Percentiles rank a stretch among this genome's conserved stretches.
phyloP scores from a whole-genome alignment of 2,329 filamentous ascomycete genomes.

The Venturia effusa region DNA sequence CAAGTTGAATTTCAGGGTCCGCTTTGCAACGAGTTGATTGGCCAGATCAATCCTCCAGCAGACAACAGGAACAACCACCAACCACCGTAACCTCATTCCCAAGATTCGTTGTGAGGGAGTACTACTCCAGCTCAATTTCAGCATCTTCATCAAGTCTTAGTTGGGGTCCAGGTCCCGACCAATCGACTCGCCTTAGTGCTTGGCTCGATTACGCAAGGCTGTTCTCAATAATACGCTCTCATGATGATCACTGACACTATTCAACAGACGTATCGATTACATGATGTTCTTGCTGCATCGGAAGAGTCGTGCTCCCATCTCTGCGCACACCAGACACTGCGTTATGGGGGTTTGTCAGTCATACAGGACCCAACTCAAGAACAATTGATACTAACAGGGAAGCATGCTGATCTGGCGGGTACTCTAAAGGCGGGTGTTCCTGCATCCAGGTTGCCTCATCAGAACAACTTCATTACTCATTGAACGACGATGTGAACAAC shows the following conservation, averaged over 20 bases:
- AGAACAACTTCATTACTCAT: not conserved
- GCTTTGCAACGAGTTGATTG: too few species aligned
- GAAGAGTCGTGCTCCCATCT: not conserved
- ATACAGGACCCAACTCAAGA: too few species aligned
- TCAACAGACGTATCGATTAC: too few species aligned
- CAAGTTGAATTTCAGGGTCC: not conserved
- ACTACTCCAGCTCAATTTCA: not conserved
- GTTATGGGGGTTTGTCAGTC: not conserved
- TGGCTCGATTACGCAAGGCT: not conserved
- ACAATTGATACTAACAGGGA: not conserved
- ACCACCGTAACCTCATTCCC: too few species aligned
- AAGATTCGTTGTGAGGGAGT: too few species aligned
- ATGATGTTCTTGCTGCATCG: not conserved
- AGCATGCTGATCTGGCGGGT: not conserved
- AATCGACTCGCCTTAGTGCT: not conserved
- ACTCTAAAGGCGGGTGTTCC: not conserved
- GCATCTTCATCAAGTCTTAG: not conserved
- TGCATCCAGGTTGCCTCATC: not conserved
- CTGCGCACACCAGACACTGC: not conserved
- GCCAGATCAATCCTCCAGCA: too few species aligned
- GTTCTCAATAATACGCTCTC: not conserved
- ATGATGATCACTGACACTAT: not conserved
- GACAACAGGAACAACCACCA: too few species aligned
- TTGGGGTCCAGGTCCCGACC: not conserved
- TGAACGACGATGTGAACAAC: not conserved